Evolutionary conservation across 2,329 filamentous ascomycete species (phyloP), one percentile per base, ranked within the genome.

Genomic region (Fonsecaea nubica): DNA sequence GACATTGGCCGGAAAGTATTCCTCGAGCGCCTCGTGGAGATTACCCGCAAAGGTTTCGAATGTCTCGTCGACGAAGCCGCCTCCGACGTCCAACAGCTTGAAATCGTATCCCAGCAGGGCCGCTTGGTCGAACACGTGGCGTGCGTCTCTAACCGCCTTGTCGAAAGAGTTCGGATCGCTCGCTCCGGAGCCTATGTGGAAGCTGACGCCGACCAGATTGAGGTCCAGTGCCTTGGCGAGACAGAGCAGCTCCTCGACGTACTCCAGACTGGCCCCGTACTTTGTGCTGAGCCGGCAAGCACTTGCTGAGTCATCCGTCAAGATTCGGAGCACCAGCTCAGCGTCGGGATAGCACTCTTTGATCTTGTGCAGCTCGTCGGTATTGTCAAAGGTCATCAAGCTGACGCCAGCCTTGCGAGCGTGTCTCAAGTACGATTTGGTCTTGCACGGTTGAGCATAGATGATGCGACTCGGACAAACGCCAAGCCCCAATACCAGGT

Each of bases 321-420:
- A 85, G 81, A 99, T 99, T 75, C 95, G 93, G 68, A 99, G 85
- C 80, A 91, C 96, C 50, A 99, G 88, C 82, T 97, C 92, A 33
- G 95, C 95, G 56, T 88, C 88, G 2, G 95, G 94, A 76, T 87
- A 97, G 74, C 95, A 87, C 80, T 92, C 91, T 80, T 96, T 95
- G 79, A 96, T 94, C 86, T 99, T 99, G 87, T 94, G 92, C 60
- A 99, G 87, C 85, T 99, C 95, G 79, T 99, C 95, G 77, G 91
- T 88, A 75, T 99, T 99, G 86, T 99, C 95, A 77, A 99, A 98
- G 2, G 95, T 99, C 94, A 99, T 98, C 85, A 97, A 92, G 83
- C 91, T 94, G 77, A 99, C 95, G 73, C 90, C 91, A 72, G 89
- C 85, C 77, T 88, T 86, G 76, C 91, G 89, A 71, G 96, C 95